Base-by-base conservation (phyloP, 768 basidiomycete species). In the Polyporus arcularius region DNA sequence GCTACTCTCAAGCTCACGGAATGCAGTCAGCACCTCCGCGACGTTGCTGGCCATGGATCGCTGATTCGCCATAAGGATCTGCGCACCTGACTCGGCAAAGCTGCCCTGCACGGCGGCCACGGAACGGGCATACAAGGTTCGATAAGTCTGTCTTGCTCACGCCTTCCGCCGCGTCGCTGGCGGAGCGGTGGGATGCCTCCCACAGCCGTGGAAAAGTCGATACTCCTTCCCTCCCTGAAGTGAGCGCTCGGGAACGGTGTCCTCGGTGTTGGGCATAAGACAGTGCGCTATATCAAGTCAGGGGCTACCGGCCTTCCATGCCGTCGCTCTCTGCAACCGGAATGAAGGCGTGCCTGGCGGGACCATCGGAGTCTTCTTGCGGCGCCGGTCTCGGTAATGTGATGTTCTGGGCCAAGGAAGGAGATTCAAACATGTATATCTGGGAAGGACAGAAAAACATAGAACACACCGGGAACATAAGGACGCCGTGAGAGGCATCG, bases 171-270 rank as follows among this genome's bases (percentile, higher is more conserved):
- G 43, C 43, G 8, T 8, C 21, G 9, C 26, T 30, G 35, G 39
- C 61, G 31, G n/a, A 41, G 28, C n/a, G 52, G 57, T 62, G 61
- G 47, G 57, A 62, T 30, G 5, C 12, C 53, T 62, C 61, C 61
- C 61, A 62, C 61, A 54, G 31, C 48, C 61, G 61, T 62, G 61
- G 56, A 52, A 46, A 48, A 26, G 58, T 16, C 42, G 43, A 21
- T 26, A 9, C 35, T 53, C 43, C 39, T 28, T 26, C n/a, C 53
- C 41, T 10, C 47, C 35, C 45, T 46, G 51, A 21, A 18, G 26
- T 42, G 50, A 32, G 38, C 42, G 10, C 39, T 48, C n/a, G 18
- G 26, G 50, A 7, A 16, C 38, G 43, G 52, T 42, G 35, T 32
- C 60, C 55, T 61, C 49, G 49, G 46, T 31, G 58, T 53, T 60